Base-by-base conservation (phyloP, 768 basidiomycete species). In the Ephemerocybe angulata region DNA sequence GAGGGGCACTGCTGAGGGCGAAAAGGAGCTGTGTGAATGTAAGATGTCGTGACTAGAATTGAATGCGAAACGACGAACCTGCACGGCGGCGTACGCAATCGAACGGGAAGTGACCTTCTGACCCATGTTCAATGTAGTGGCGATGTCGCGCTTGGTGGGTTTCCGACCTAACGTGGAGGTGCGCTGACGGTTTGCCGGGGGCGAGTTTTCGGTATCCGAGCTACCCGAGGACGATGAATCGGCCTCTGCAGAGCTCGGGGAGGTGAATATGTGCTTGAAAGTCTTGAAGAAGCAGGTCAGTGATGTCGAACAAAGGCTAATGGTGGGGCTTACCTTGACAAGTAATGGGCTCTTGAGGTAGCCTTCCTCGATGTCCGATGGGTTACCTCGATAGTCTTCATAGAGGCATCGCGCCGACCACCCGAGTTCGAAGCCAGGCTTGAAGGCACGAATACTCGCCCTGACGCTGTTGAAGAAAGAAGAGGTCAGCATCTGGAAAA, bases 21-120 rank as follows among this genome's bases (percentile, higher is more conserved):
- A 66, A 64, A 33, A 61, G 59, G 25, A 62, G 57, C 67, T 63
- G 50, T 27, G 50, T n/a, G 27, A 28, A 38, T 27, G 51, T 31
- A 48, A 47, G 37, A 47, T 35, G 33, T 35, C 17, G 33, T 17
- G 29, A 60, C 30, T 6, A 21, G n/a, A 46, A 54, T 55, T 38
- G 40, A 37, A 33, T 15, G 53, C 42, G 33, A 42, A 56, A 17
- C 40, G 37, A 58, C 59, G 27, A 53, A 71, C 70, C 52, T 61
- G 60, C 15, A 64, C 62, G 17, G 66, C 67, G 6, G 65, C 63
- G 56, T 71, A 71, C 21, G 67, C 70, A 50, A 71, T 66, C 3
- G 65, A 60, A 5, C 63, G 55, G 0, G 65, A 58, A 1, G 64
- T 69, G 4, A 68, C 65, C 27, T 56, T 55, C 11, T 52, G 25